phyloP scores from a whole-genome alignment of 2,329 filamentous ascomycete genomes.

The Alternaria infectoria region DNA sequence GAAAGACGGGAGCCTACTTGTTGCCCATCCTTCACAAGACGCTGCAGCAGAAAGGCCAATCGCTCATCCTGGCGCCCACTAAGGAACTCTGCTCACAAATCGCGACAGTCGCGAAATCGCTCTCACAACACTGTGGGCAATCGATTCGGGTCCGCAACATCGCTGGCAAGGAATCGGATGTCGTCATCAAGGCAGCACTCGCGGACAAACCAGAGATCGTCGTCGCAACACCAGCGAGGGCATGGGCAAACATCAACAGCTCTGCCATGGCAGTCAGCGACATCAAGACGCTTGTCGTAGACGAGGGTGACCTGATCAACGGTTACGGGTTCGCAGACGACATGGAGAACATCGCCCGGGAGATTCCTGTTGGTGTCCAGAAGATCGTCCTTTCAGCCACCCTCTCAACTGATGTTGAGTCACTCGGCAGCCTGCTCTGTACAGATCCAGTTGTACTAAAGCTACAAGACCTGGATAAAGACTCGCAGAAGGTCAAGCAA shows the following conservation, averaged over 20 bases:
- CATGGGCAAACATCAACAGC: slow-evolving; percentile 76
- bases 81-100: slow-evolving; percentile 94
- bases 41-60: slow-evolving; percentile 77
- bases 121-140: slow-evolving; percentile 83
- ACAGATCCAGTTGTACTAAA: slow-evolving; percentile 79
- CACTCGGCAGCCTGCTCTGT: slow-evolving; percentile 84
- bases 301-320: slow-evolving; percentile 91
- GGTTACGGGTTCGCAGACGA: slow-evolving; percentile 96
- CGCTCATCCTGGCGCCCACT: slow-evolving; percentile 92
- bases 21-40: slow-evolving; percentile 87
- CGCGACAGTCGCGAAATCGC: slow-evolving; percentile 74
- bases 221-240: slow-evolving; percentile 87
- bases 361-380: slow-evolving; percentile 84
- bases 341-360: slow-evolving; percentile 76
- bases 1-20: slow-evolving; percentile 96
- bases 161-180: slow-evolving; percentile 87
- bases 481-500: slow-evolving; percentile 79
- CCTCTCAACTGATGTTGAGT: slow-evolving; percentile 84
- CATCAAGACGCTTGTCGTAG: slow-evolving; percentile 77
- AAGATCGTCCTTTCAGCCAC: slow-evolving; percentile 95
- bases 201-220: slow-evolving; percentile 87
- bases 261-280: slow-evolving; percentile 73
- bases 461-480: slow-evolving; percentile 80
- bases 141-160: slow-evolving; percentile 84
- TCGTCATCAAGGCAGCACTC: slow-evolving; percentile 84